Evolutionary conservation across 495 filamentous ascomycete genomes (phyloP).

Genomic region (Antarctomyces pellizariae): DNA sequence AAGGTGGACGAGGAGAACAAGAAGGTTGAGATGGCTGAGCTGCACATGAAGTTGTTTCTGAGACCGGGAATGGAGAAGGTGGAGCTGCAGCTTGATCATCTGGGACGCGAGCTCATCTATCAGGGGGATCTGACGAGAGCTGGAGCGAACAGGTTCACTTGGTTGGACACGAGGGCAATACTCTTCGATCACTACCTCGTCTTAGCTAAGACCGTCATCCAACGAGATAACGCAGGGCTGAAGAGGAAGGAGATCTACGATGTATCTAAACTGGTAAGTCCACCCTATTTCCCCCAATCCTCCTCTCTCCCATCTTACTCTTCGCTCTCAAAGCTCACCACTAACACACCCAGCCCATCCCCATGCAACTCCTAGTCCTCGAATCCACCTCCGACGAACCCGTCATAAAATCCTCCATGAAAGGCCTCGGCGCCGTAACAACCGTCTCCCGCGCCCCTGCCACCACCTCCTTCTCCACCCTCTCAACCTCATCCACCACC

Average conservation of each 20-base stretch:
- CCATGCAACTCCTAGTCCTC: constrained; percentile 83
- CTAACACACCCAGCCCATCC: constrained; percentile 86
- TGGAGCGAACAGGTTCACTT: constrained; percentile 66
- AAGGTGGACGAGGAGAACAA: constrained; percentile 87
- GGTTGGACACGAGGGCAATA: constrained; percentile 79
- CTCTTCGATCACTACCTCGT: constrained; percentile 95
- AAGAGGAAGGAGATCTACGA: constrained; percentile 73
- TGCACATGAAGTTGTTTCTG: constrained; percentile 60
- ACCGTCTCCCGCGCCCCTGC: constrained; percentile 27
- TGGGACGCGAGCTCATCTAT: constrained; percentile 72
- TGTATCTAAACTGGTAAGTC: constrained; percentile 66
- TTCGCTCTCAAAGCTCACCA: constrained; percentile 4
- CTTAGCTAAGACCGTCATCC: constrained; percentile 54
- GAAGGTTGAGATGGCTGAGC: constrained; percentile 71
- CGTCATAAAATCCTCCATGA: constrained; percentile 54
- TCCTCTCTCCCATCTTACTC: constrained; percentile 3
- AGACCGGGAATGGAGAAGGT: constrained; percentile 71
- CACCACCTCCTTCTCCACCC: constrained; percentile 23
- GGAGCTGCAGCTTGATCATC: constrained; percentile 74
- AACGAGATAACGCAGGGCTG: constrained; percentile 36
- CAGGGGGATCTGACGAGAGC: constrained; percentile 76
- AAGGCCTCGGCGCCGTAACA: constrained; percentile 47
- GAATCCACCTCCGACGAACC: constrained; percentile 84
- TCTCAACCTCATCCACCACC: constrained; percentile 15
- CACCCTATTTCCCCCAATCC: not conserved